Base-by-base conservation (phyloP, 192 early-diverging fungal genomes). In the Cetraspora pellucida region DNA sequence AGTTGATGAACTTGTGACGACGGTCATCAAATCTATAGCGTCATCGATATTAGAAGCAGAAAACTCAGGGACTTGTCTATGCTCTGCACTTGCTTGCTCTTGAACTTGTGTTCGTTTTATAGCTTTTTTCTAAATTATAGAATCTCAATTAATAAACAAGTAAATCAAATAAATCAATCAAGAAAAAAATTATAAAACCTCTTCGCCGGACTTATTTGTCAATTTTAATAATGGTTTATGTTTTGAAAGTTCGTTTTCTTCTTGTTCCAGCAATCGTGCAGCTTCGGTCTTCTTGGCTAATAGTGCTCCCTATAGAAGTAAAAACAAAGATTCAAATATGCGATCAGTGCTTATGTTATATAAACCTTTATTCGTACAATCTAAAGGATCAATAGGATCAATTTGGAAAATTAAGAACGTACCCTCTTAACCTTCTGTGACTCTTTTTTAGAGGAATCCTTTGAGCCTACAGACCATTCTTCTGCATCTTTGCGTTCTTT, bases 41-140 rank as follows among this genome's bases (percentile, higher is more conserved):
- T 91, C 93, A 79, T 98, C 95, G 78, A 98, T 88, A 66, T 93
- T 93, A 28, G 85, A 86, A 3, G 96, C 95, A 2, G 91, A 84
- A 81, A 88, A 96, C 67, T 89, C 86, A 27, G 92, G 90, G 28
- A 94, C 83, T 64, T 82, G 66, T 60, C 82, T 81, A 78, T 84
- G 77, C 47, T 85, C 81, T n/a, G 60, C 54, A 37, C 83, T 45
- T 77, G 80, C 78, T 44, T 78, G 69, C 28, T 87, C 88, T 25
- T 81, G 77, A 57, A 84, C 86, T 55, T 82, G 77, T 17, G 85
- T 63, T 79, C 86, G 90, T 79, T 89, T 87, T 52, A 81, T 77
- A 8, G 89, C 90, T 59, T 83, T 86, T 85, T 89, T 89, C 87
- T 88, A 23, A 57, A 54, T 63, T 46, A 14, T 25, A 65, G 11